A percentile compares a stretch with the other conserved stretches of the same genome.
phyloP scores from a whole-genome alignment of 73 alveolate species.

The Halteria grandinella region DNA sequence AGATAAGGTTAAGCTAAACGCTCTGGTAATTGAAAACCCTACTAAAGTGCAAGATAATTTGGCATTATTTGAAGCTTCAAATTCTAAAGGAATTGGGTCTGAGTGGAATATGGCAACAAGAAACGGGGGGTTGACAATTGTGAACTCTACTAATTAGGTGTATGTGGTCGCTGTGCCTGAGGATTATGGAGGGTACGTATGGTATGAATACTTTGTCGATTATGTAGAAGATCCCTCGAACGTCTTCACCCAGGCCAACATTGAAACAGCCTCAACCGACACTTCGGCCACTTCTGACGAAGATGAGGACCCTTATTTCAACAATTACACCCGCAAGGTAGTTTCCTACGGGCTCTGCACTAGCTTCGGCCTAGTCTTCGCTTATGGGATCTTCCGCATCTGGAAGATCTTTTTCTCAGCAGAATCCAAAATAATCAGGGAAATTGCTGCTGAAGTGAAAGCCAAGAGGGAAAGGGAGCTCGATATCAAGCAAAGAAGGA shows the following conservation, averaged over 20 bases:
- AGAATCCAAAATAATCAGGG: not conserved
- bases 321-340: slow-evolving; percentile 3
- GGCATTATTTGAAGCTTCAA: slow-evolving; percentile 10
- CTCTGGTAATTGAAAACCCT: not conserved
- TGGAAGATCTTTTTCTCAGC: not conserved
- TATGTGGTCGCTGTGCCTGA: slow-evolving; percentile 28
- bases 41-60: not conserved
- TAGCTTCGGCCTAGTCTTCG: slow-evolving; percentile 18
- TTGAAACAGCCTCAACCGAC: not conserved
- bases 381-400: not conserved
- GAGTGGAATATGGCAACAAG: not conserved
- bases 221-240: not conserved
- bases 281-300: not conserved
- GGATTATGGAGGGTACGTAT: slow-evolving; percentile 13
- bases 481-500: not conserved
- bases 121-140: not conserved
- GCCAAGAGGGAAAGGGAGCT: not conserved
- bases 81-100: not conserved
- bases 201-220: slow-evolving; percentile 1
- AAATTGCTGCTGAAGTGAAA: not conserved
- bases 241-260: not conserved
- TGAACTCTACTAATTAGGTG: slow-evolving; percentile 16
- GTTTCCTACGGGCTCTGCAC: slow-evolving; percentile 13
- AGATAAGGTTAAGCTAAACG: not conserved
- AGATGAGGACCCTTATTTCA: slow-evolving; percentile 1